Evolutionary conservation across 2,329 filamentous ascomycete species (phyloP).

Genomic region (Graphilbum ipis-grandicollis): DNA sequence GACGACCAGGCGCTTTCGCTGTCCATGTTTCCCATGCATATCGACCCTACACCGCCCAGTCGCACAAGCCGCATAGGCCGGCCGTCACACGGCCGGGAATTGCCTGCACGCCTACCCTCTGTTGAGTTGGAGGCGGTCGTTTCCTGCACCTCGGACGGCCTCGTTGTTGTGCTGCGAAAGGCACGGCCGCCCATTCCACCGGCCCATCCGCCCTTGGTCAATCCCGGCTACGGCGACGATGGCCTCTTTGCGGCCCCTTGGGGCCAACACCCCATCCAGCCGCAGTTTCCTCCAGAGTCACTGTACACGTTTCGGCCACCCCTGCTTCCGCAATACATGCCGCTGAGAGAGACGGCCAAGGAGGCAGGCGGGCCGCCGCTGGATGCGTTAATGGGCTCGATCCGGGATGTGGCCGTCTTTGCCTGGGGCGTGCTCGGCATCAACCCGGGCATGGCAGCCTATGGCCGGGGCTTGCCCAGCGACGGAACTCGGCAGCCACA

Average conservation of each 20-base stretch:
- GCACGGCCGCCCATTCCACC: conserved; percentile 54
- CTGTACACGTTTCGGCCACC: conserved; percentile 26
- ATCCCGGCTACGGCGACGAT: conserved; percentile 31
- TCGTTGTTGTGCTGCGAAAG: conserved; percentile 64
- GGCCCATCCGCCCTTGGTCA: conserved; percentile 29
- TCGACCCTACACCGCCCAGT: not conserved
- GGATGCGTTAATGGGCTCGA: conserved; percentile 58
- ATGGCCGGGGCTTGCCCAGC: conserved; percentile 40
- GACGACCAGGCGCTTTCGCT: conserved; percentile 3
- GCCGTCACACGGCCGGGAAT: no score
- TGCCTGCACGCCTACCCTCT: conserved; percentile 19
- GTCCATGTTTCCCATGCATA: not conserved
- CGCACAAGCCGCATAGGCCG: not conserved
- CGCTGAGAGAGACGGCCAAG: conserved; percentile 24
- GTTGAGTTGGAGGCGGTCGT: conserved; percentile 79
- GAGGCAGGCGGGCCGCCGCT: conserved; percentile 33
- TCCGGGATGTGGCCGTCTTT: conserved; percentile 75
- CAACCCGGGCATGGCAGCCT: conserved; percentile 54
- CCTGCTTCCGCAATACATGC: conserved; percentile 26
- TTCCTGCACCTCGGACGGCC: conserved; percentile 74
- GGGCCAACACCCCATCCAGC: conserved; percentile 48
- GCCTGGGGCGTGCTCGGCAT: conserved; percentile 70
- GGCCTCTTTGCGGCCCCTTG: conserved; percentile 69
- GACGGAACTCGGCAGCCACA: conserved; percentile 29
- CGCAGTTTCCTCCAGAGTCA: conserved; percentile 23